These are phyloP conservation scores for Leccinum variicolor DNA, from an alignment of 768 basidiomycete species.

Conservation along the genomic window DNA sequence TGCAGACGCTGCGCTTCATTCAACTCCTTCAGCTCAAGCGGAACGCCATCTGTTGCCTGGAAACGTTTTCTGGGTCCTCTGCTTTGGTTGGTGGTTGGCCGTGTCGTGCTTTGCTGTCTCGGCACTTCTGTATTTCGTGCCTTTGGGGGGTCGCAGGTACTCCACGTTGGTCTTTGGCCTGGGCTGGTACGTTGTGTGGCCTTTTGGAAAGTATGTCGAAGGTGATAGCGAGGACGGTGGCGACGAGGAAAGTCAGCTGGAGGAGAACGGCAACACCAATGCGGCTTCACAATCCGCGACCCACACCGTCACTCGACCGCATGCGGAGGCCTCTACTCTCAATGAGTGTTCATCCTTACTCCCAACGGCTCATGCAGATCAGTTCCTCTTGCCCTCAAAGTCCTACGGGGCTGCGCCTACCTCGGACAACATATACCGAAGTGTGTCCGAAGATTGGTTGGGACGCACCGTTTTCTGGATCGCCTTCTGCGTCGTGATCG, in stretches of 20 bases:
- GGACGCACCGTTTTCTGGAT: conserved; percentile 85
- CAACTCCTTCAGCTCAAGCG: conserved; percentile 87
- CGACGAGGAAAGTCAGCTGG: conserved; percentile 38
- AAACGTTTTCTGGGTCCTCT: conserved; percentile 87
- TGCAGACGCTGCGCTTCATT: conserved; percentile 92
- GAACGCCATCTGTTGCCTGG: conserved; percentile 92
- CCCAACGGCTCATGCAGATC: conserved; percentile 25
- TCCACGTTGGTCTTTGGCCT: conserved; percentile 85
- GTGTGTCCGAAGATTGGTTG: conserved; percentile 44
- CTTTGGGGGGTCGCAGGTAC: conserved; percentile 81
- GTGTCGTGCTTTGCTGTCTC: conserved; percentile 66
- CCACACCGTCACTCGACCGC: conserved; percentile 39
- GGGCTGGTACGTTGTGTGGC: conserved; percentile 97
- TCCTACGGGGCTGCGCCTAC: conserved; percentile 65
- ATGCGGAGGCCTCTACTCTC: conserved; percentile 15
- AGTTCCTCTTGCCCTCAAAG: conserved; percentile 45
- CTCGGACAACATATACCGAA: conserved; percentile 19
- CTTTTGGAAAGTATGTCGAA: conserved; percentile 98
- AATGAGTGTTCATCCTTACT: conserved; percentile 51
- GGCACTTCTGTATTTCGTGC: conserved; percentile 64
- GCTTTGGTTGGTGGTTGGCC: conserved; percentile 94
- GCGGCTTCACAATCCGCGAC: conserved; percentile 37
- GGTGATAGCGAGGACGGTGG: conserved; percentile 53
- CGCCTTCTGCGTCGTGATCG: conserved; percentile 69
- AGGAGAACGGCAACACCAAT: conserved; percentile 15